Evolutionary conservation across 176 grass and related monocot species (phyloP).

Genomic region (Puya raimondii): DNA sequence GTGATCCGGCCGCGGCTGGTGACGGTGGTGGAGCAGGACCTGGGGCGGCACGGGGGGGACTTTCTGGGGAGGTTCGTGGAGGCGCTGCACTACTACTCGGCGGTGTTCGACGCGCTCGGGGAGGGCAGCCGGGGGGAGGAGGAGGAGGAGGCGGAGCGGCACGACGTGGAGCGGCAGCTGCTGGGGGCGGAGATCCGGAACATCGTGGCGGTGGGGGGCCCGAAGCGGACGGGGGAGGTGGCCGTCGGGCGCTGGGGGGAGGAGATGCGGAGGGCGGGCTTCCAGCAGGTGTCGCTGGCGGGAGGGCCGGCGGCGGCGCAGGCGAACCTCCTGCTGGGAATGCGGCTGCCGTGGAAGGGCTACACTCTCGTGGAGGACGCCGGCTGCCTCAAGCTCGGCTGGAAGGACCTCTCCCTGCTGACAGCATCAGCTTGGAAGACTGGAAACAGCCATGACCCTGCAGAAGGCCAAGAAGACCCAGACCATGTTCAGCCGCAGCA

Average conservation of each 20-base stretch:
- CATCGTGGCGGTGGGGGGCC: slow-evolving; percentile 75
- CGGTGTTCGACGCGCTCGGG: slow-evolving; percentile 78
- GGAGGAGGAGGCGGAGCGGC: slow-evolving; percentile 35
- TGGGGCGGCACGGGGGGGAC: slow-evolving; percentile 53
- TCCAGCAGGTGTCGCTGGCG: slow-evolving; percentile 56
- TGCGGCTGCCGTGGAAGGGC: slow-evolving; percentile 75
- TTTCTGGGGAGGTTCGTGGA: slow-evolving; percentile 82
- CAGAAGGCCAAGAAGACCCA: neutral
- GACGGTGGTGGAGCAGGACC: slow-evolving; percentile 89
- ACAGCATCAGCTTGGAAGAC: slow-evolving; percentile 79
- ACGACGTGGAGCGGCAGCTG: slow-evolving; percentile 66
- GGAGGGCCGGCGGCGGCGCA: slow-evolving; percentile 60
- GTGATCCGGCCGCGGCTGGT: slow-evolving; percentile 58
- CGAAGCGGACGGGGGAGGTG: slow-evolving; percentile 70
- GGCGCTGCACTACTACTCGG: slow-evolving; percentile 95
- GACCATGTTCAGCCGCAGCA: too few relatives aligned
- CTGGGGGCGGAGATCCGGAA: slow-evolving; percentile 85
- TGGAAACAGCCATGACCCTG: neutral
- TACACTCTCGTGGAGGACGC: slow-evolving; percentile 80
- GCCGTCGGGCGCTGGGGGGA: slow-evolving; percentile 72
- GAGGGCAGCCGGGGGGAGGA: slow-evolving; percentile 23
- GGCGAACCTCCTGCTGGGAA: slow-evolving; percentile 67
- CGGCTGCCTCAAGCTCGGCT: slow-evolving; percentile 64
- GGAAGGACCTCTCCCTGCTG: slow-evolving; percentile 92
- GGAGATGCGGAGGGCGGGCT: slow-evolving; percentile 53